Evolutionary conservation across 345 rosid genomes (phyloP).

Genomic region (Salix viminalis): DNA sequence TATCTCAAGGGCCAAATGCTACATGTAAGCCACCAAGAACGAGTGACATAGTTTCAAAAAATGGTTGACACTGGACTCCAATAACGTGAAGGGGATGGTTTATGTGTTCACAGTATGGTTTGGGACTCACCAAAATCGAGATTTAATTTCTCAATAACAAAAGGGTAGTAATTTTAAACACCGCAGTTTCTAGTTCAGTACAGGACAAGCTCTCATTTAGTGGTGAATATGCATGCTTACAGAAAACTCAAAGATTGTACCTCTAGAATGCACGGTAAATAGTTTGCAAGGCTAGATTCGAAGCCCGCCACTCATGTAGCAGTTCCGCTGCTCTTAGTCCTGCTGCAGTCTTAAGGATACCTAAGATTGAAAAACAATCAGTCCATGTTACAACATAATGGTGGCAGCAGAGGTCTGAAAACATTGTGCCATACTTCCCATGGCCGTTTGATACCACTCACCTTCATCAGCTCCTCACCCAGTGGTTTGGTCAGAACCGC

Average conservation of each 20-base stretch:
- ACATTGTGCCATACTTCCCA: neutral
- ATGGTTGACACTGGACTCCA: neutral
- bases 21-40: neutral
- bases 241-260: slow-evolving; percentile 24
- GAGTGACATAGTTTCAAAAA: neutral
- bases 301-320: slow-evolving; percentile 86
- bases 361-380: slow-evolving; percentile 25
- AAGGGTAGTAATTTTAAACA: neutral
- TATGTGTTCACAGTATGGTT: neutral
- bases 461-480: slow-evolving; percentile 67
- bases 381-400: neutral
- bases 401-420: neutral
- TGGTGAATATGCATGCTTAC: neutral
- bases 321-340: slow-evolving; percentile 69
- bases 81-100: neutral
- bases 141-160: neutral
- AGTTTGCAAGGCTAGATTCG: slow-evolving; percentile 79
- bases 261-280: slow-evolving; percentile 75
- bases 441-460: slow-evolving; percentile 20
- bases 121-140: neutral
- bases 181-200: neutral
- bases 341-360: slow-evolving; percentile 70
- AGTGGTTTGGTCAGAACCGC: slow-evolving; percentile 77
- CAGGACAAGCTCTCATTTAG: neutral
- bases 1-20: neutral